These are phyloP conservation scores for Dendrobium huoshanense DNA, from an alignment of 106 monocot species.

Conservation along the genomic window DNA sequence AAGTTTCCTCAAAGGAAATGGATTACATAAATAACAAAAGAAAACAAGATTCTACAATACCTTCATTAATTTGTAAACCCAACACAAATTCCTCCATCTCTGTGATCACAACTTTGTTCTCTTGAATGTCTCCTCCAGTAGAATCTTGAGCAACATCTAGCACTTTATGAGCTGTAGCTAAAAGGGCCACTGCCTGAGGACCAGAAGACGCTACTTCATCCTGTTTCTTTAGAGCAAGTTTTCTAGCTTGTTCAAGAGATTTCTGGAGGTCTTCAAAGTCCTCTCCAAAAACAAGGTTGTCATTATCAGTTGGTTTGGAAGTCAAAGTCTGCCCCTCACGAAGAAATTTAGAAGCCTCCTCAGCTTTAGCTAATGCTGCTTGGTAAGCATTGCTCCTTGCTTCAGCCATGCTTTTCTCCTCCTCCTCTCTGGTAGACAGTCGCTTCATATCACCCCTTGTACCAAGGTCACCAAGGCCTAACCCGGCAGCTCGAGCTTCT, in stretches of 20 bases:
- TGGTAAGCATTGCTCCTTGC: slow-evolving; percentile 68
- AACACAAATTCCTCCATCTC: slow-evolving; percentile 98
- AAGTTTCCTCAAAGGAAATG: background rate
- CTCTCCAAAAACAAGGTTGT: slow-evolving; percentile 76
- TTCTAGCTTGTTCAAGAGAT: slow-evolving; percentile 85
- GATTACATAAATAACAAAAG: slow-evolving; percentile 3
- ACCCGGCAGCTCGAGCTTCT: slow-evolving; percentile 69
- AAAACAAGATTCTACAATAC: slow-evolving; percentile 23
- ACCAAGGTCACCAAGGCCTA: slow-evolving; percentile 74
- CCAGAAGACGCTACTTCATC: slow-evolving; percentile 49
- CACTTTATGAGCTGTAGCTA: slow-evolving; percentile 42
- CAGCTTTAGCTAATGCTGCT: slow-evolving; percentile 73
- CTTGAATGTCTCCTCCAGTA: slow-evolving; percentile 29
- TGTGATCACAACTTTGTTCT: slow-evolving; percentile 82
- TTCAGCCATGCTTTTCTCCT: slow-evolving; percentile 57
- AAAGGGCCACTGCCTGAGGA: slow-evolving; percentile 48
- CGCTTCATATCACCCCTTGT: slow-evolving; percentile 63
- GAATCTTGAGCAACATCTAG: slow-evolving; percentile 24
- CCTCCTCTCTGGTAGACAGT: slow-evolving; percentile 39
- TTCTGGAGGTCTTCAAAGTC: slow-evolving; percentile 94
- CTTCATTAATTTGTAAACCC: slow-evolving; percentile 89
- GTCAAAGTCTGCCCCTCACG: slow-evolving; percentile 36
- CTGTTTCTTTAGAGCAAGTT: slow-evolving; percentile 54
- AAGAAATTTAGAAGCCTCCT: slow-evolving; percentile 73
- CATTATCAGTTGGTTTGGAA: slow-evolving; percentile 32